These are phyloP conservation scores for Cladorrhinum sp. DNA, from an alignment of 2,329 filamentous ascomycete species.

Conservation along the genomic window DNA sequence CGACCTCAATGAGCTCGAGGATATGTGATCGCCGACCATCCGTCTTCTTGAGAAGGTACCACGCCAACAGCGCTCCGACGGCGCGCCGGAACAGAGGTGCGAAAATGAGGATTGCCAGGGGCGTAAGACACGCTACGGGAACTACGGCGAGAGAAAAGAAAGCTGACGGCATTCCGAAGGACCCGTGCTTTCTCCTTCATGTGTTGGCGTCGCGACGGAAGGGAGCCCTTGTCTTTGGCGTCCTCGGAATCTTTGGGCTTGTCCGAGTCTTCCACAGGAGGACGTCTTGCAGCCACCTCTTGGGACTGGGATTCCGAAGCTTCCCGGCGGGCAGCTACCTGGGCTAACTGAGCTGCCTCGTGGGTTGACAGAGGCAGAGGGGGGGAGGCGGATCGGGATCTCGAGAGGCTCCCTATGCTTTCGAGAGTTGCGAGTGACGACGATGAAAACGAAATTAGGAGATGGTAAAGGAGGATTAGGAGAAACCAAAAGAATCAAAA, in stretches of 20 bases:
- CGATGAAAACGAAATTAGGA: not conserved
- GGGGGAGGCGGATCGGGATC: not conserved
- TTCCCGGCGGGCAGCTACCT: not conserved
- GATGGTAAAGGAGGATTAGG: not conserved
- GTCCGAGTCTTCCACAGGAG: not conserved
- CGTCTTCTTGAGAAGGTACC: slow-evolving; percentile 61
- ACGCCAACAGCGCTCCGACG: slow-evolving; percentile 51
- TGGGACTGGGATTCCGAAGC: not conserved
- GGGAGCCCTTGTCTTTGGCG: not conserved
- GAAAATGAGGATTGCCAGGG: slow-evolving; percentile 13
- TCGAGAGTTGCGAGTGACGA: not conserved
- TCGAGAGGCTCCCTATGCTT: slow-evolving; percentile 7
- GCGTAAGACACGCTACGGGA: slow-evolving; percentile 13
- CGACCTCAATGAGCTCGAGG: slow-evolving; percentile 48
- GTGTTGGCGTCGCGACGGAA: slow-evolving; percentile 1
- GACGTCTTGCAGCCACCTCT: not conserved
- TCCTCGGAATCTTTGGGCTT: not conserved
- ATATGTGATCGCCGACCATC: slow-evolving; percentile 60
- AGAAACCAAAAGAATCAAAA: not conserved
- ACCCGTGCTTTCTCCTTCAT: slow-evolving; percentile 10
- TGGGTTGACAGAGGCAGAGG: not conserved
- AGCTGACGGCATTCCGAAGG: slow-evolving; percentile 14
- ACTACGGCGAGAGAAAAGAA: slow-evolving; percentile 15
- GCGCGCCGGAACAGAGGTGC: slow-evolving; percentile 38
- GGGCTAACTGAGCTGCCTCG: not conserved